phyloP scores from a whole-genome alignment of 306 rosid species.

The Echinosophora koreensis region DNA sequence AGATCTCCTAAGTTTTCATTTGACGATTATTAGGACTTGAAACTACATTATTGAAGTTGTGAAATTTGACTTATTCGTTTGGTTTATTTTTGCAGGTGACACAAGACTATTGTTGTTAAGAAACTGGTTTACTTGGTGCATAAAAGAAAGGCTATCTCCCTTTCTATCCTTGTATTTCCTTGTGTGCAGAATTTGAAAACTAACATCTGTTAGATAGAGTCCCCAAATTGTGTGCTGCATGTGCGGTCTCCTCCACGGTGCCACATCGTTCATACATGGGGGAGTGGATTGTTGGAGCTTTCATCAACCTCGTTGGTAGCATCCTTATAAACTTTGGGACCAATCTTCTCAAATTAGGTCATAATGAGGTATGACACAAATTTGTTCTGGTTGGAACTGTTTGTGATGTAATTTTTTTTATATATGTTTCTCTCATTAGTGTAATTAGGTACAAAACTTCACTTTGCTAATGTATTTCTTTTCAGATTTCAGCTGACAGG shows the following conservation, averaged over 20 bases:
- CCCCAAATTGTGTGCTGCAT: constrained; percentile 55
- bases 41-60: constrained; percentile 8
- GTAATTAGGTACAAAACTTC: constrained; percentile 17
- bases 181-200: constrained; percentile 36
- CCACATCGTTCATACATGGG: constrained; percentile 73
- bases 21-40: constrained; percentile 13
- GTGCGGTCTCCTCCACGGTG: constrained; percentile 54
- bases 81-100: constrained; percentile 32
- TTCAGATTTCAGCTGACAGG: constrained; percentile 11
- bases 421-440: constrained; percentile 1
- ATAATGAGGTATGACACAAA: constrained; percentile 72
- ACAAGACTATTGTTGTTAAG: constrained; percentile 36
- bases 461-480: constrained; percentile 1
- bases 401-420: not conserved
- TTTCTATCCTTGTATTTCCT: constrained; percentile 15
- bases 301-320: constrained; percentile 96
- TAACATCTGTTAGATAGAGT: constrained; percentile 30
- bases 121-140: constrained; percentile 33
- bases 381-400: not conserved
- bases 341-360: constrained; percentile 95
- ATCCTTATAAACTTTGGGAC: constrained; percentile 96
- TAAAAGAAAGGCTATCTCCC: constrained; percentile 31
- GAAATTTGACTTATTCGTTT: not conserved
- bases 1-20: constrained; percentile 23
- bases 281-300: constrained; percentile 98